Conservation (phyloP, 2,329 filamentous ascomycete species). For the Aspergillus ochraceoroseus region DNA sequence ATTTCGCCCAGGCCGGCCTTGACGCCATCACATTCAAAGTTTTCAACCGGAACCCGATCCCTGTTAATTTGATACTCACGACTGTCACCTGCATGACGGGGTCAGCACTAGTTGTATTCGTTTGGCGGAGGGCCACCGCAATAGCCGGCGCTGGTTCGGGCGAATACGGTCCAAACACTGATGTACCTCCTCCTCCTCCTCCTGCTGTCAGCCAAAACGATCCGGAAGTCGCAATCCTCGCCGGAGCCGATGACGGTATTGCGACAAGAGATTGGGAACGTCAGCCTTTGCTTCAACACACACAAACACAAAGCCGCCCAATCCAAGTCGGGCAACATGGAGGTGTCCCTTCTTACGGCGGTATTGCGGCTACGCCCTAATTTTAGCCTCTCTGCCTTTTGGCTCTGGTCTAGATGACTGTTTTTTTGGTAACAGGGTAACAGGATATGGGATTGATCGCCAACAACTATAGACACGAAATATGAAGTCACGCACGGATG, state of each 20-base stretch:
- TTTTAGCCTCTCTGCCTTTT: too few relatives aligned
- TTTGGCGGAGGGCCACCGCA: slow-evolving; percentile 48
- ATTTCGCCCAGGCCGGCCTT: slow-evolving; percentile 75
- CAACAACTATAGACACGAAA: too few relatives aligned
- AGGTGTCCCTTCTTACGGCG: too few relatives aligned
- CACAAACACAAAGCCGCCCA: too few relatives aligned
- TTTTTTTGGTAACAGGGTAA: too few relatives aligned
- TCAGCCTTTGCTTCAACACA: slow-evolving; percentile 15
- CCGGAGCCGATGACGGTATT: slow-evolving; percentile 10
- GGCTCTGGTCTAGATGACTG: too few relatives aligned
- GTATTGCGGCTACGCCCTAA: too few relatives aligned
- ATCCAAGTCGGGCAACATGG: too few relatives aligned
- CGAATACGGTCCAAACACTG: neutral
- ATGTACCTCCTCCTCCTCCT: neutral
- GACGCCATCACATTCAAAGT: slow-evolving; percentile 71
- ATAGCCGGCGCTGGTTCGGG: slow-evolving; percentile 16
- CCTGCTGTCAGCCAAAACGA: slow-evolving; percentile 3
- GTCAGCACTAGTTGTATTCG: slow-evolving; percentile 60
- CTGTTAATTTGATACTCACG: slow-evolving; percentile 68
- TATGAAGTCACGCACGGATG: too few relatives aligned
- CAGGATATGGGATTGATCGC: too few relatives aligned
- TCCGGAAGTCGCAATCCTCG: slow-evolving; percentile 4
- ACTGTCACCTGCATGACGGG: slow-evolving; percentile 60
- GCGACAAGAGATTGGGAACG: slow-evolving; percentile 17
- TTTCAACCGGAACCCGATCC: slow-evolving; percentile 68